Conservation (phyloP, 1,284 basidiomycete species). For the Schizophyllum amplum region DNA sequence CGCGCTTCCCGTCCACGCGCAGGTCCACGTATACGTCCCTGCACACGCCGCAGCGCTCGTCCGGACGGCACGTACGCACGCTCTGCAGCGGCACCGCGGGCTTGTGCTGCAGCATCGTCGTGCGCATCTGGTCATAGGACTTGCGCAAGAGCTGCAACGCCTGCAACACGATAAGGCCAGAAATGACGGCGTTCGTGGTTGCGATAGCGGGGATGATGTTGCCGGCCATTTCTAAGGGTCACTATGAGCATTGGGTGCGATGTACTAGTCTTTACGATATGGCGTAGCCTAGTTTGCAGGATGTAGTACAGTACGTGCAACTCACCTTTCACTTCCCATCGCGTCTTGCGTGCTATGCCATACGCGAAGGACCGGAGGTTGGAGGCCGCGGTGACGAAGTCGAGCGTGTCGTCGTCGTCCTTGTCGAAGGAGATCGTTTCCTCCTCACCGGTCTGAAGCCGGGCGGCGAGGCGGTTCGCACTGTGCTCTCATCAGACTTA, state of each 20-base stretch:
- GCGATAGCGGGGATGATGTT: slow-evolving; percentile 99
- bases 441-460: slow-evolving; percentile 66
- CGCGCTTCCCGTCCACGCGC: slow-evolving; percentile 56
- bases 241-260: too few species aligned
- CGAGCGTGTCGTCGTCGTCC: slow-evolving; percentile 93
- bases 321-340: slow-evolving; percentile 93
- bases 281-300: too few species aligned
- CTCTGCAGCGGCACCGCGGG: slow-evolving; percentile 67
- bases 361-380: slow-evolving; percentile 91
- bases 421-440: slow-evolving; percentile 90
- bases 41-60: slow-evolving; percentile 77
- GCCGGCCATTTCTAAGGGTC: slow-evolving; percentile 97
- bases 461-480: slow-evolving; percentile 68
- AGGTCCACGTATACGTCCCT: slow-evolving; percentile 77
- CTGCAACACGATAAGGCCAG: slow-evolving; percentile 91
- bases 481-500: too few species aligned
- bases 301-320: background rate
- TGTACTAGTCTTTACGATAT: too few species aligned
- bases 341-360: slow-evolving; percentile 81
- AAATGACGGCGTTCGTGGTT: slow-evolving; percentile 96
- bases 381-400: slow-evolving; percentile 92
- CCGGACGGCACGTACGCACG: slow-evolving; percentile 57
- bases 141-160: slow-evolving; percentile 76
- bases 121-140: slow-evolving; percentile 50
- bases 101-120: slow-evolving; percentile 71